Percentiles rank a stretch among this genome's conserved stretches.
Conservation (phyloP, 768 basidiomycete genomes). For the Kwoniella sp. region DNA sequence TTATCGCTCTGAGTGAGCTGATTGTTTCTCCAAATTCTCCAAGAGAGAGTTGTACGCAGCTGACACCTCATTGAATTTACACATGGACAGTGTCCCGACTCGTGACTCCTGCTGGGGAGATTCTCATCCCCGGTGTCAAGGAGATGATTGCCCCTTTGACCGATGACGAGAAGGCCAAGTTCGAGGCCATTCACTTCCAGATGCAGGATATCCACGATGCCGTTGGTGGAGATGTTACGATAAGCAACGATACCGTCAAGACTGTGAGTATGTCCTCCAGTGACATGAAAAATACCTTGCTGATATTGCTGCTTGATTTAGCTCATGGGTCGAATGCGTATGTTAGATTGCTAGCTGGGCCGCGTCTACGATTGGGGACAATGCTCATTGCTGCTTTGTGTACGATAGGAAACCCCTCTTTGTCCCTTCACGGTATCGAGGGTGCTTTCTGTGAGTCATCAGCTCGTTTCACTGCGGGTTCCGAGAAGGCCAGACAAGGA, state of each 20-base stretch:
- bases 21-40: background rate
- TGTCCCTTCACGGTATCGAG: constrained; percentile 93
- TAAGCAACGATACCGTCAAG: constrained; percentile 72
- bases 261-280: constrained; percentile 37
- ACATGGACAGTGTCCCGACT: constrained; percentile 73
- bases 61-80: constrained; percentile 6
- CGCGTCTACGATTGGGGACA: background rate
- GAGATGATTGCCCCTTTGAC: constrained; percentile 76
- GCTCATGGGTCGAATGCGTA: constrained; percentile 91
- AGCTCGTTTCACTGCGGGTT: background rate
- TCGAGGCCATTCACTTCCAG: constrained; percentile 71
- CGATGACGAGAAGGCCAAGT: constrained; percentile 73
- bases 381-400: background rate
- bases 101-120: constrained; percentile 74
- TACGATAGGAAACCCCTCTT: constrained; percentile 63
- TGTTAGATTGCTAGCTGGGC: constrained; percentile 9
- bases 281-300: too few relatives aligned
- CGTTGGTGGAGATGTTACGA: constrained; percentile 72
- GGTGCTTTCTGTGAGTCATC: constrained; percentile 71
- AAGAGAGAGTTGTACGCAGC: constrained; percentile 11
- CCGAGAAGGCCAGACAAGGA: too few relatives aligned
- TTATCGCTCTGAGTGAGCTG: constrained; percentile 65
- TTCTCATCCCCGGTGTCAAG: constrained; percentile 84
- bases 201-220: constrained; percentile 70
- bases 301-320: too few relatives aligned